These are phyloP conservation scores for Rhododendron mucronatum DNA, from an alignment of 148 eudicot species.

Conservation along the genomic window DNA sequence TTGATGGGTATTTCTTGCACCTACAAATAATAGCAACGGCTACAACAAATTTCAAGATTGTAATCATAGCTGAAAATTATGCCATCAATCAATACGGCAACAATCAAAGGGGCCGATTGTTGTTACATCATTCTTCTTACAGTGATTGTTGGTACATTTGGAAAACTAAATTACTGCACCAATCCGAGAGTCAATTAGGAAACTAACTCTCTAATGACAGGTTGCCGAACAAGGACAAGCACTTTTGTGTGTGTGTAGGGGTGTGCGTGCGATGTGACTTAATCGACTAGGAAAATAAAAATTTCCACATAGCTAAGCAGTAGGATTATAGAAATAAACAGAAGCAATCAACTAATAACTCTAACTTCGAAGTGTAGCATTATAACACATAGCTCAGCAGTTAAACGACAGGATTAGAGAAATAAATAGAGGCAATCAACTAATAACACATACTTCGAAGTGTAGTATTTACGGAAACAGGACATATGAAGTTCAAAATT, in stretches of 20 bases:
- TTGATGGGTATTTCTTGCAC: conserved; percentile 99
- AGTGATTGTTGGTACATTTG: background rate
- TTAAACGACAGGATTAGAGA: background rate
- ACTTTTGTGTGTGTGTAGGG: background rate
- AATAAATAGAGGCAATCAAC: background rate
- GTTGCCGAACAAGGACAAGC: background rate
- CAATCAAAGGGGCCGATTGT: background rate
- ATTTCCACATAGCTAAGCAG: background rate
- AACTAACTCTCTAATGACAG: background rate
- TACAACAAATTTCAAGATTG: conserved; percentile 2
- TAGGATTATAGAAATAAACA: background rate
- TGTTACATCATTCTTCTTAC: background rate
- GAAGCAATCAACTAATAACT: background rate
- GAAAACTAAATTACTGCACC: background rate
- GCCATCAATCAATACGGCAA: background rate
- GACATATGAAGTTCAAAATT: background rate
- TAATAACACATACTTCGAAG: background rate
- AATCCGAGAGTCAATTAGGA: conserved; percentile 1
- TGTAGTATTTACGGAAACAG: background rate
- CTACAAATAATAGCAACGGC: conserved; percentile 27
- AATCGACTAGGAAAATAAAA: background rate
- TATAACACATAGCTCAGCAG: background rate
- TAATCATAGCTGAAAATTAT: background rate
- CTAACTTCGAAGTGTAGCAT: background rate
- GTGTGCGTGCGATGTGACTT: too few relatives aligned